These are phyloP conservation scores for Wickerhamiella slavikovae DNA, from an alignment of 805 yeast species.

Conservation along the genomic window DNA sequence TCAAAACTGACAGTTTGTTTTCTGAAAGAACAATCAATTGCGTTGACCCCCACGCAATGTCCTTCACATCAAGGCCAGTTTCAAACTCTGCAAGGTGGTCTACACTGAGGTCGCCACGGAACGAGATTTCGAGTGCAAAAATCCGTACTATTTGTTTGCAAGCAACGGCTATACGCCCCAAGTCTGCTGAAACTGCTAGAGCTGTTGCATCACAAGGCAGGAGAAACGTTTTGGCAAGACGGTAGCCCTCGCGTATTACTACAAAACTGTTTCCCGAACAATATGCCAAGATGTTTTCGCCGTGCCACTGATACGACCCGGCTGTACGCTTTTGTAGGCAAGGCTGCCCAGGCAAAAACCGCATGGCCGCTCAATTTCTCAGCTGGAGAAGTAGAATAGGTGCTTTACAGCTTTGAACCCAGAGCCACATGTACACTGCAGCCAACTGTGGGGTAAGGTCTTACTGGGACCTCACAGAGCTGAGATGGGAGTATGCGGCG, in stretches of 20 bases:
- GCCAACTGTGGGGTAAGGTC: too few species aligned
- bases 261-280: slow-evolving; percentile 76
- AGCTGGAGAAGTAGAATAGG: too few species aligned
- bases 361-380: slow-evolving; percentile 1
- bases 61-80: too few species aligned
- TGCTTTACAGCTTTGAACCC: too few species aligned
- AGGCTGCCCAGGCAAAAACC: slow-evolving; percentile 68
- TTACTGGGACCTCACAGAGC: too few species aligned
- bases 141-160: slow-evolving; percentile 9
- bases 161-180: slow-evolving; percentile 27
- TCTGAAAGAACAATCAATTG: too few species aligned
- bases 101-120: too few species aligned
- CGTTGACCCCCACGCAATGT: too few species aligned
- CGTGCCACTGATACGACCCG: slow-evolving; percentile 44
- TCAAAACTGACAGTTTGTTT: too few species aligned
- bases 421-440: too few species aligned
- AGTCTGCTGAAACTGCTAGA: slow-evolving; percentile 37
- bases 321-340: slow-evolving; percentile 34
- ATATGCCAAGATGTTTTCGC: slow-evolving; percentile 39
- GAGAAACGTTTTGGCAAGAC: slow-evolving; percentile 58
- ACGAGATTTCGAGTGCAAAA: slow-evolving; percentile 12
- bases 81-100: too few species aligned
- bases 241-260: slow-evolving; percentile 30
- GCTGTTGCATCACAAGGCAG: slow-evolving; percentile 44
- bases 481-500: too few species aligned